phyloP scores from a whole-genome alignment of 2,329 filamentous ascomycete genomes.

The Colletotrichum zoysiae region DNA sequence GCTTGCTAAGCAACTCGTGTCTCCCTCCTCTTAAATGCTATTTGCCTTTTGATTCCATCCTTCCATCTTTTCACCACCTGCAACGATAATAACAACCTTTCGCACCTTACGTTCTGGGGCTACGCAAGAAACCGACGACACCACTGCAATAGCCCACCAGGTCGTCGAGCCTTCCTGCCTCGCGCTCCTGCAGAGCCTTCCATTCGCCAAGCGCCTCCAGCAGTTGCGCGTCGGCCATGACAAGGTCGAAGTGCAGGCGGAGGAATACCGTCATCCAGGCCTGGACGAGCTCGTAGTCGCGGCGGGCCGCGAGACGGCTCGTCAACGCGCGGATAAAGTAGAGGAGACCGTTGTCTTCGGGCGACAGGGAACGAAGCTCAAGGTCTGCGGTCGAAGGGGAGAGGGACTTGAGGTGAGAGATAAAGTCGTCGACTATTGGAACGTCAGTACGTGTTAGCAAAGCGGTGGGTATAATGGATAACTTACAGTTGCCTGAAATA shows the following conservation, averaged over 20 bases:
- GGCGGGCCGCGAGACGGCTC: slow-evolving; percentile 72
- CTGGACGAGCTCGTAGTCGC: slow-evolving; percentile 93
- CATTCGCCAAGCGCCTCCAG: slow-evolving; percentile 74
- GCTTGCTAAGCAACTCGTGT: not conserved
- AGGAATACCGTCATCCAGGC: slow-evolving; percentile 98
- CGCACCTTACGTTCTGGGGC: slow-evolving; percentile 61
- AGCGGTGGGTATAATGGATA: not conserved
- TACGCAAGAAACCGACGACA: slow-evolving; percentile 84
- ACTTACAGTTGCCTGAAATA: slow-evolving; percentile 71
- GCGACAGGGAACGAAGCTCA: slow-evolving; percentile 84
- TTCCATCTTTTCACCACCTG: not conserved
- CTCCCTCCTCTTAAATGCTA: not conserved
- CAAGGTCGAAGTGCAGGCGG: slow-evolving; percentile 76
- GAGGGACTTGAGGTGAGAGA: slow-evolving; percentile 83
- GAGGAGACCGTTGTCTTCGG: slow-evolving; percentile 76
- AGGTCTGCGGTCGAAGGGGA: slow-evolving; percentile 89
- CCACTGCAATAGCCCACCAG: slow-evolving; percentile 90
- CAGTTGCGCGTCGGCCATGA: slow-evolving; percentile 65
- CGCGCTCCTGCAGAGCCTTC: slow-evolving; percentile 78
- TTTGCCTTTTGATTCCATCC: not conserved
- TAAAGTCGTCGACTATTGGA: slow-evolving; percentile 70
- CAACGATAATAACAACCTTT: not conserved
- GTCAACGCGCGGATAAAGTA: slow-evolving; percentile 88
- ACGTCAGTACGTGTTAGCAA: slow-evolving; percentile 45
- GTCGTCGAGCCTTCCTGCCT: slow-evolving; percentile 77